Percentiles rank a stretch among this genome's conserved stretches.
Evolutionary conservation across 352 stramenopile species (phyloP).

Genomic region (Phytophthora idaei): DNA sequence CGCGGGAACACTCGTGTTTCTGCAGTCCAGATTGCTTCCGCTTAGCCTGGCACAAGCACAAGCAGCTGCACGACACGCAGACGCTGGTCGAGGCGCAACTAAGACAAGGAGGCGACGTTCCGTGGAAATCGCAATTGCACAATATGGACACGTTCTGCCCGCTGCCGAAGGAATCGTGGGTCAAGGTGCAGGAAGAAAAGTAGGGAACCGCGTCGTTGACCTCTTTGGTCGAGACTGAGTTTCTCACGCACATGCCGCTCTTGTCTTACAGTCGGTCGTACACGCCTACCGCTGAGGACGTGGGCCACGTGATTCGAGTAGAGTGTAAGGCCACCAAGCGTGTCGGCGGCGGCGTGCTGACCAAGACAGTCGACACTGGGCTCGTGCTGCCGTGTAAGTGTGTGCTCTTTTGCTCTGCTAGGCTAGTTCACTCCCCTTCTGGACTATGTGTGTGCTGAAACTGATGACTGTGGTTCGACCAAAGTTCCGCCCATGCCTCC

Average conservation of each 20-base stretch:
- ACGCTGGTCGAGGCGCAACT: slow-evolving; percentile 28
- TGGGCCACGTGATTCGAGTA: slow-evolving; percentile 83
- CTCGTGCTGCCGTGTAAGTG: slow-evolving; percentile 87
- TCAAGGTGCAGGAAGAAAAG: slow-evolving; percentile 73
- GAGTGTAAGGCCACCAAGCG: slow-evolving; percentile 73
- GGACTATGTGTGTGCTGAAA: slow-evolving; percentile 26
- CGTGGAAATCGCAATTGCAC: slow-evolving; percentile 67
- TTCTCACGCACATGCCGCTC: slow-evolving; percentile 39
- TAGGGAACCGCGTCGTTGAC: slow-evolving; percentile 42
- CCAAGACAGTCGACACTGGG: slow-evolving; percentile 82
- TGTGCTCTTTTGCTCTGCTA: slow-evolving; percentile 33
- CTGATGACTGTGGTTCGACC: slow-evolving; percentile 31
- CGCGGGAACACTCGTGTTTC: slow-evolving; percentile 71
- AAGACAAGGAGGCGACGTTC: slow-evolving; percentile 26
- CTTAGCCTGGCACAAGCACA: slow-evolving; percentile 68
- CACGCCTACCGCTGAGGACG: slow-evolving; percentile 62
- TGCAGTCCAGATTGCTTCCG: slow-evolving; percentile 74
- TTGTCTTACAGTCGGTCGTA: slow-evolving; percentile 68
- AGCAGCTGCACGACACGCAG: slow-evolving; percentile 58
- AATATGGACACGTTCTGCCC: slow-evolving; percentile 65
- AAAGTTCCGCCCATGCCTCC: slow-evolving; percentile 80
- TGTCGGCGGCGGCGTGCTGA: slow-evolving; percentile 55
- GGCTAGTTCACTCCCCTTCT: slow-evolving; percentile 7
- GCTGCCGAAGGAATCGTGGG: slow-evolving; percentile 56
- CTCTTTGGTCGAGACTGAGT: slow-evolving; percentile 30